These are phyloP conservation scores for Megacollybia platyphylla DNA, from an alignment of 1,284 basidiomycete species.

Conservation along the genomic window DNA sequence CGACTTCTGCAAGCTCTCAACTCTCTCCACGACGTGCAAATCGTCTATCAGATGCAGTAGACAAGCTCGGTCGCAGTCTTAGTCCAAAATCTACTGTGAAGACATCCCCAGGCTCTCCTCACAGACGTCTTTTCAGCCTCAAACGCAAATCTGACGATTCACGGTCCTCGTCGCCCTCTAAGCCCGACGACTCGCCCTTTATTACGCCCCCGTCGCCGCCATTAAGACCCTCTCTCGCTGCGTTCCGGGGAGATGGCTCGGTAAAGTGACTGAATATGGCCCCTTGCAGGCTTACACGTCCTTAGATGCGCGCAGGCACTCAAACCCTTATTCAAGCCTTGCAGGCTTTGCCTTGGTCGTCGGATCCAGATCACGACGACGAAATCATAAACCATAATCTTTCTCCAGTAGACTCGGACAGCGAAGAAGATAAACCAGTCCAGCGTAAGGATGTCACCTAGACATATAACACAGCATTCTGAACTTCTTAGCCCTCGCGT, in stretches of 20 bases:
- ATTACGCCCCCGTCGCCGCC: constrained; percentile 61
- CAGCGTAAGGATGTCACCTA: constrained; percentile 13
- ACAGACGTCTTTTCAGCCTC: constrained; percentile 7
- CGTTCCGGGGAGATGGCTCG: constrained; percentile 54
- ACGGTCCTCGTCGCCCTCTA: constrained; percentile 18
- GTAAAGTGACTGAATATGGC: constrained; percentile 22
- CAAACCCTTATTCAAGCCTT: constrained; percentile 77
- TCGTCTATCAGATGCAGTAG: constrained; percentile 19
- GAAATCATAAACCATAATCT: constrained; percentile 33
- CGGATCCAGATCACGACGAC: constrained; percentile 55
- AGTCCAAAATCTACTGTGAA: constrained; percentile 18
- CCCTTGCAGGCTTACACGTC: constrained; percentile 7
- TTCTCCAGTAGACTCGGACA: constrained; percentile 24
- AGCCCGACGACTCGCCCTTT: constrained; percentile 62
- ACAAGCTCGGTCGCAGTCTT: constrained; percentile 43
- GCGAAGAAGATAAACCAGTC: constrained; percentile 41
- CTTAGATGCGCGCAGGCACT: constrained; percentile 69
- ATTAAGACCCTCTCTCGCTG: constrained; percentile 29
- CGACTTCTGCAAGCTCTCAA: background rate
- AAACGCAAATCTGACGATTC: constrained; percentile 17
- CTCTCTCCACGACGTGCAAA: background rate
- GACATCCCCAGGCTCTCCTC: constrained; percentile 15
- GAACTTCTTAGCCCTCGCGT: constrained; percentile 32
- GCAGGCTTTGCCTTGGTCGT: constrained; percentile 68
- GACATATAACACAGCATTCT: background rate